Conservation (phyloP, 2,329 filamentous ascomycete genomes). For the Thyridium curvatum region DNA sequence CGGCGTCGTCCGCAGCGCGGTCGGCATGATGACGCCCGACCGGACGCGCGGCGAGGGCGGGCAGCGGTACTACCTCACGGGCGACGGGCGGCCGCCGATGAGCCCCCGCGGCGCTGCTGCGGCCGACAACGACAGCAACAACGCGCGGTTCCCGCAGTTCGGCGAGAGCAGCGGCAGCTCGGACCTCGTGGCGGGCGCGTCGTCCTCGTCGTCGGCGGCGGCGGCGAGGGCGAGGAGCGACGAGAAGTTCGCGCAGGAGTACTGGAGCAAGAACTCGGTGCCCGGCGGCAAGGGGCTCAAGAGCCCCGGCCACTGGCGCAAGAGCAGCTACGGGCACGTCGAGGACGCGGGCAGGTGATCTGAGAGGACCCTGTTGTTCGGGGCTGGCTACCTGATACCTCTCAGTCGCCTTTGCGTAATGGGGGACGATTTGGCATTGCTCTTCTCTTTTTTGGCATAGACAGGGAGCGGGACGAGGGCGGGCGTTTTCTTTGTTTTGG, state of each 20-base stretch:
- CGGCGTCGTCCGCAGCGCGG: constrained; percentile 61
- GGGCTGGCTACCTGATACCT: no score
- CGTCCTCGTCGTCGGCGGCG: constrained; percentile 9
- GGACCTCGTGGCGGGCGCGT: constrained; percentile 6
- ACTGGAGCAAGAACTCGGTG: constrained; percentile 3
- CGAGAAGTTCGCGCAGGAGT: constrained; percentile 16
- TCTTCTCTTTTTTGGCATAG: no score
- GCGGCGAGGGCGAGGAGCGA: constrained; percentile 11
- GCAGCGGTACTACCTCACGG: constrained; percentile 20
- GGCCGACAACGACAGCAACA: constrained; percentile 4
- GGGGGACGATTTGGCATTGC: no score
- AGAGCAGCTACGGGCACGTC: constrained; percentile 27
- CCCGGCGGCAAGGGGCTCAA: constrained; percentile 11
- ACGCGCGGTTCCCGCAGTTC: constrained; percentile 8
- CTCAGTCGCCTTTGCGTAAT: no score
- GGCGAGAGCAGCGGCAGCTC: constrained; percentile 6
- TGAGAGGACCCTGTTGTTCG: no score
- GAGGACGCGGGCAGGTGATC: constrained; percentile 18
- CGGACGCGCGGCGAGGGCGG: constrained; percentile 57
- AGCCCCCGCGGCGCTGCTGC: constrained; percentile 13
- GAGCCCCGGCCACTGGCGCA: constrained; percentile 22
- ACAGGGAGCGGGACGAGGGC: no score
- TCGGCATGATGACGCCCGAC: constrained; percentile 52
- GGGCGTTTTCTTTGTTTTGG: no score
- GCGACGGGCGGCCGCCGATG: constrained; percentile 18